Evolutionary conservation across 2,329 filamentous ascomycete species (phyloP), one percentile per base, ranked within the genome.

Genomic region (Chaetomium sp.): DNA sequence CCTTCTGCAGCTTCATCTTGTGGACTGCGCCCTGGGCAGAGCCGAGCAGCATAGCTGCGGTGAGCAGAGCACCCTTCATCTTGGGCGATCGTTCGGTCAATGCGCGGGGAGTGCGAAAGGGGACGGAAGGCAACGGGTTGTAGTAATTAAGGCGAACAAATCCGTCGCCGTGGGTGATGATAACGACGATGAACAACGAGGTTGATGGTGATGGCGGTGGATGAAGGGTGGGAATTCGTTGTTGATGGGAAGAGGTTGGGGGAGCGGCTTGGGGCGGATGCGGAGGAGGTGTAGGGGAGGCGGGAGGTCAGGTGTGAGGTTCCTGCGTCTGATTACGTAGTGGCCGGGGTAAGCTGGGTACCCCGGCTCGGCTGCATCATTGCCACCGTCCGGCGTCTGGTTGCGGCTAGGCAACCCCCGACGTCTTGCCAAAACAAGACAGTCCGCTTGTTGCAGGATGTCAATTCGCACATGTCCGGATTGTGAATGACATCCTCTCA

Each of bases 1-100:
- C 83, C 90, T 99, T 99, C 86, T 97, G 91, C 75, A 99, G 89
- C 86, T 96, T 95, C 86, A 97, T 90, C 85, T 92, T 96, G 87
- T 98, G 92, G 71, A 97, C 85, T 74, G 88, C 92, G 73, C 92
- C 94, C 76, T 91, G 86, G 77, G 90, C 90, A 77, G 90, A 88
- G 83, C 91, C 90, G 75, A 93, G 85, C 84, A 96, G 87, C 82
- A 89, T 85, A 75, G 89, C 88, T 81, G 92, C 89, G 78, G 92
- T 83, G 76, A 97, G 79, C 75, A 93, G 82, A 80, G 89, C 83
- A 79, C 88, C 88, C 89, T 96, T 97, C 94, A 97, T 98, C 79
- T 72, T 83, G 80, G 78, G 77, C 77, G 70, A 72, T 70, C 72
- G 38, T 23, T 42, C 25, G 69, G 63, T 62, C 19, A 63, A 58